phyloP scores from a whole-genome alignment of 495 filamentous ascomycete genomes.

The Penicillium waksmanii region DNA sequence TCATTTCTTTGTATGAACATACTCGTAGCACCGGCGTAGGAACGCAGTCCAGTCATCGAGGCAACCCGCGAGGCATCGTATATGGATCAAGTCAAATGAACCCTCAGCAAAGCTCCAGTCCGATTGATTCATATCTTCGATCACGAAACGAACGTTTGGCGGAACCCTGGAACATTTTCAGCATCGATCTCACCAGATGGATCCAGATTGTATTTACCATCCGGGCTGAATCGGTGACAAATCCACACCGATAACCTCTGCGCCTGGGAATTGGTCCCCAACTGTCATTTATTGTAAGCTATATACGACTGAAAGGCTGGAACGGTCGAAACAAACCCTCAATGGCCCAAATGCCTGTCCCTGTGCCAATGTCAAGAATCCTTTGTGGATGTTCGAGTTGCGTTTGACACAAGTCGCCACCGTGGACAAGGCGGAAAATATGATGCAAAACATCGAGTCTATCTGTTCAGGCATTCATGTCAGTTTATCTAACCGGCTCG shows the following conservation, averaged over 20 bases:
- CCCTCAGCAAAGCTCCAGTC: constrained; percentile 39
- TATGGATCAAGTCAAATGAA: constrained; percentile 42
- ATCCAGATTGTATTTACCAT: constrained; percentile 23
- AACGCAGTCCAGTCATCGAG: constrained; percentile 34
- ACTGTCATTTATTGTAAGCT: constrained; percentile 4
- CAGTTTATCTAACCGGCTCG: neutral
- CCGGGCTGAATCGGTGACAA: constrained; percentile 56
- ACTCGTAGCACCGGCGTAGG: constrained; percentile 22
- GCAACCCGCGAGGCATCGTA: constrained; percentile 38
- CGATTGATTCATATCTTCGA: constrained; percentile 37
- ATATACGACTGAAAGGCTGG: neutral
- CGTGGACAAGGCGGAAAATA: constrained; percentile 20
- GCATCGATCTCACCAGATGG: neutral
- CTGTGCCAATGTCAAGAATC: constrained; percentile 51
- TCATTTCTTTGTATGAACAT: constrained; percentile 1
- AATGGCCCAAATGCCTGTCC: constrained; percentile 60
- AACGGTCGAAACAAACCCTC: constrained; percentile 24
- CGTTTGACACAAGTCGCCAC: constrained; percentile 20
- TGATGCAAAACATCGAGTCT: constrained; percentile 27
- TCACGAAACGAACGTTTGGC: constrained; percentile 35
- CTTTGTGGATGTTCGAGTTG: constrained; percentile 38
- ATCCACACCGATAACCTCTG: constrained; percentile 45
- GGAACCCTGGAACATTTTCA: constrained; percentile 31
- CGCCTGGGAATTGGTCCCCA: constrained; percentile 21
- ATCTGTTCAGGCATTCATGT: constrained; percentile 7